Evolutionary conservation across 169 alveolate genomes (phyloP), one percentile per base, ranked within the genome.

Genomic region (Eimeria acervulina): DNA sequence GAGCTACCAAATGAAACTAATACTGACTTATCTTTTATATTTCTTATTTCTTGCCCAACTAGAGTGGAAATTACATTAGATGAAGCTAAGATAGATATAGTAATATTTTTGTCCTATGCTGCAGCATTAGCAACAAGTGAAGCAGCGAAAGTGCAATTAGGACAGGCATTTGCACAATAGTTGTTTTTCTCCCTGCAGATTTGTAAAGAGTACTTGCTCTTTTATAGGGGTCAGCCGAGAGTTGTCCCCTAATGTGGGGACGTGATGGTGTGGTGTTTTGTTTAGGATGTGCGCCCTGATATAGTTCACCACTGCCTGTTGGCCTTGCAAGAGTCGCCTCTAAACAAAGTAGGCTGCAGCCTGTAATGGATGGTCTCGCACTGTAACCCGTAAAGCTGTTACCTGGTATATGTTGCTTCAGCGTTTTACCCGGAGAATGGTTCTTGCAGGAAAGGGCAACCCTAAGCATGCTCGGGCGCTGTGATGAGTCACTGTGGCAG

Each of bases 251-350:
- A 61, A 26, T 52, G 3, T 19, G 23, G 66, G 90, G 47, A 1
- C n/a, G 47, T 51, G 72, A 26, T 81, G 66, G 13, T 44, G 15
- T 81, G 90, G 21, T 33, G 66, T 81, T 31, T n/a, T 52, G 90
- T 95, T n/a, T 93, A 97, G 96, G 98, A 97, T 83, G 97, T 96
- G 81, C 95, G 98, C 23, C 98, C 98, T n/a, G 98, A 97, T 83
- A 97, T 97, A 19, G 93, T 96, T 52, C 98, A 97, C 94, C 98
- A 97, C 51, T 97, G 98, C 85, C 91, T 97, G 23, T 87, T 97
- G 85, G 94, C 97, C 51, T 94, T 97, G 36, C 95, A 96, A 90
- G 98, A 97, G 72, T 95, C 97, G 26, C 98, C 98, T 1, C 94
- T 97, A 42, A 97, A 97, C 95, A 96, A 95, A 90, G 96, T 95